These are phyloP conservation scores for Berberis vulgaris DNA, from an alignment of 164 flowering plant genomes.

Conservation along the genomic window DNA sequence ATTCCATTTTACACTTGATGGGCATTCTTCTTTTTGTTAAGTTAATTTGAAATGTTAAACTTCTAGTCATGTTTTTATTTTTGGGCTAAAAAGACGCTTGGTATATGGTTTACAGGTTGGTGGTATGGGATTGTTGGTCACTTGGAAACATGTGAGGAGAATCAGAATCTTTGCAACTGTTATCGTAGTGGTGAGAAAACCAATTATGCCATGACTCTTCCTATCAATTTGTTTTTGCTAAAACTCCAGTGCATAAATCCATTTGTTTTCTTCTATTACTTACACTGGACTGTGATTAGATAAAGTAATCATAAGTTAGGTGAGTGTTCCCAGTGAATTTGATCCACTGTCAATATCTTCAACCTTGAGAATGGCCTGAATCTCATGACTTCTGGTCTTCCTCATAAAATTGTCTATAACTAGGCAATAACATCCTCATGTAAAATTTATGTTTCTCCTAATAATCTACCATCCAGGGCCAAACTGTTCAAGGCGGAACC, in stretches of 20 bases:
- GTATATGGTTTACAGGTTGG: conserved; percentile 59
- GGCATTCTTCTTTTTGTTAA: neutral
- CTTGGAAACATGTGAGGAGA: conserved; percentile 77
- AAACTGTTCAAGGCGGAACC: too few relatives aligned
- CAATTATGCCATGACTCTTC: neutral
- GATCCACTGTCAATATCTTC: too few relatives aligned
- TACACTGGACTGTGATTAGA: neutral
- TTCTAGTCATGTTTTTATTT: neutral
- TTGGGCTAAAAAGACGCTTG: neutral
- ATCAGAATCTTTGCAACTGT: conserved; percentile 57
- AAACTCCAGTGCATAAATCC: neutral
- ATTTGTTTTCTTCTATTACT: neutral
- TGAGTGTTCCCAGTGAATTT: too few relatives aligned
- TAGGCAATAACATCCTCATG: too few relatives aligned
- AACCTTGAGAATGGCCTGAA: too few relatives aligned
- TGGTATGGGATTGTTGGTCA: conserved; percentile 98
- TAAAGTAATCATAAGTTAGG: too few relatives aligned
- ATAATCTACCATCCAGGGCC: too few relatives aligned
- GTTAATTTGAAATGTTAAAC: neutral
- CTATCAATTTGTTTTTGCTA: too few relatives aligned
- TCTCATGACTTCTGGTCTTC: too few relatives aligned
- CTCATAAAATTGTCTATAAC: too few relatives aligned
- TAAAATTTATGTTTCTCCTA: too few relatives aligned
- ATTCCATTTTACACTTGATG: neutral
- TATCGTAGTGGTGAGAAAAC: conserved; percentile 58